phyloP scores from a whole-genome alignment of 495 filamentous ascomycete species.

The Podospora fimiseda region DNA sequence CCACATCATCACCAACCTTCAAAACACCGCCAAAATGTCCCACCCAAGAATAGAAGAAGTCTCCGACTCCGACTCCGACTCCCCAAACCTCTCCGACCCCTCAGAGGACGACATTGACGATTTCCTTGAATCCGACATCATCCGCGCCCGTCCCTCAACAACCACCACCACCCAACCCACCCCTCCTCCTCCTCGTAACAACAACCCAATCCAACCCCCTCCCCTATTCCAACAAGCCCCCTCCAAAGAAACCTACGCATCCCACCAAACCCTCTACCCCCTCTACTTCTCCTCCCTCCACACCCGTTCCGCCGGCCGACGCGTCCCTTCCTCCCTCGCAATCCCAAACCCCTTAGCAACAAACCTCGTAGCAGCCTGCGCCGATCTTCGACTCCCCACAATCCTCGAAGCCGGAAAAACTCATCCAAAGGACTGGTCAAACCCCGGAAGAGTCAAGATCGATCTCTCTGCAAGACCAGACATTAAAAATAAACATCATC shows the following conservation, averaged over 20 bases:
- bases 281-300: conserved; percentile 84
- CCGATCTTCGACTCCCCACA: conserved; percentile 61
- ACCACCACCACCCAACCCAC: too few relatives aligned
- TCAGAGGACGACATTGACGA: conserved; percentile 60
- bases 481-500: conserved; percentile 85
- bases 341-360: conserved; percentile 82
- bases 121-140: conserved; percentile 45
- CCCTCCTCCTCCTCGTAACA: conserved; percentile 3
- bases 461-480: conserved; percentile 36
- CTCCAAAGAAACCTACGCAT: conserved; percentile 50
- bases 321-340: conserved; percentile 63
- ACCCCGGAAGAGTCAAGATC: conserved; percentile 84
- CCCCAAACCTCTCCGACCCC: conserved; percentile 75
- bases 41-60: conserved; percentile 86
- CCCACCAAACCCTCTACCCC: conserved; percentile 87
- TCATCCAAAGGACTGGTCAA: conserved; percentile 96
- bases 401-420: conserved; percentile 86
- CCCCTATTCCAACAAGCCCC: too few relatives aligned
- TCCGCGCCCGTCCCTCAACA: conserved; percentile 28
- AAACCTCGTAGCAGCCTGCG: conserved; percentile 81
- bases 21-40: conserved; percentile 56
- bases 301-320: conserved; percentile 67
- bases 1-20: not conserved
- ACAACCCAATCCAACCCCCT: too few relatives aligned
- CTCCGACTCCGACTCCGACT: conserved; percentile 66